Evolutionary conservation across 257 asterid species (phyloP), one percentile per base, ranked within the genome.

Genomic region (Coffea eugenioides): DNA sequence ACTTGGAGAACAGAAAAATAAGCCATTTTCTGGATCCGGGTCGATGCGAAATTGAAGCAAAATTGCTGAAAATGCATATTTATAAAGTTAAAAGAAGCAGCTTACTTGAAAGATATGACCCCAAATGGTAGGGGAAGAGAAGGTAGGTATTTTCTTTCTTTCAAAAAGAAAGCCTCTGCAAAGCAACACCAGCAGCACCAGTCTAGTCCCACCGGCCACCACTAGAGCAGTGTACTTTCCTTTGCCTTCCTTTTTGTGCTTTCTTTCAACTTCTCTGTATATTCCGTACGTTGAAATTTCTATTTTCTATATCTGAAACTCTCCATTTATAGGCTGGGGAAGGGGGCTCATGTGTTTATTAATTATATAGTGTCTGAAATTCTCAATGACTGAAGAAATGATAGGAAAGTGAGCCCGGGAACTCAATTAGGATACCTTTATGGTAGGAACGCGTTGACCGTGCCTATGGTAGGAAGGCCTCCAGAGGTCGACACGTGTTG

Each of bases 11-110:
- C 59, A 36, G 41, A 74, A 74, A 81, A 75, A 41, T 46, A 75
- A 12, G 23, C 66, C 62, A 80, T 25, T 21, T 81, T 75, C 21
- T 80, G 75, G 84, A 81, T 76, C 77, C 69, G 77, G 66, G 76
- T 11, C 76, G 48, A 36, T 27, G 11, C 45, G 69, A 61, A 49
- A 81, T 14, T 6, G 76, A 34, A 36, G 31, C 31, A 34, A 80
- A 59, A 75, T 9, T 49, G 73, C 75, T n/a, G 23, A 34, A 49
- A 67, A 75, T 57, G 71, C 84, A 76, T 27, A 73, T 57, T 66
- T 70, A 69, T 68, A 75, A 45, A 75, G 65, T 71, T 21, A 12
- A 20, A 46, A 52, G 45, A 69, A 74, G 84, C 77, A 25, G 70
- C 73, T 75, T 34, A 69, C 80, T 77, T 59, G 57, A 21, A 45